Percentiles rank a stretch among this genome's conserved stretches.
Evolutionary conservation across 2,329 filamentous ascomycete genomes (phyloP).

Genomic region (Xylaria polymorpha): DNA sequence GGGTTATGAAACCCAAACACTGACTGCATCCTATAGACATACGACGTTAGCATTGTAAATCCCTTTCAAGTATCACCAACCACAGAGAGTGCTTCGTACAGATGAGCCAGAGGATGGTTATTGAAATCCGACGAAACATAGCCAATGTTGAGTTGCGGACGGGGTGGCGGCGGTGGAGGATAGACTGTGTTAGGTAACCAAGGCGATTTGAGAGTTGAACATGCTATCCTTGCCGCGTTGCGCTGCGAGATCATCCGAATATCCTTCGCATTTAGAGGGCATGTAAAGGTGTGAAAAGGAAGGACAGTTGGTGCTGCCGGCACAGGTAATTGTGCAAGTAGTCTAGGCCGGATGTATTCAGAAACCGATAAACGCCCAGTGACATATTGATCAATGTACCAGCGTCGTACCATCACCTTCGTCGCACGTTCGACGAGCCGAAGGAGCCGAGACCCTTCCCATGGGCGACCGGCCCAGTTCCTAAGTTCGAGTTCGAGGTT

Average conservation of each 20-base stretch:
- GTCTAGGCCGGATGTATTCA: conserved; percentile 76
- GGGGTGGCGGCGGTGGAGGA: conserved; percentile 84
- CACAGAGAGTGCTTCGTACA: conserved; percentile 61
- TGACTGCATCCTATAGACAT: conserved; percentile 81
- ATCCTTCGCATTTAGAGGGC: conserved; percentile 88
- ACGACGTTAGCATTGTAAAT: conserved; percentile 13
- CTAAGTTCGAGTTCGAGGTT: conserved; percentile 57
- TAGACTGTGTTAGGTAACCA: conserved; percentile 89
- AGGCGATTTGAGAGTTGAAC: conserved; percentile 83
- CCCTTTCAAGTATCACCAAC: background rate
- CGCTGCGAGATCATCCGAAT: conserved; percentile 94
- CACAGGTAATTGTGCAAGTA: conserved; percentile 78
- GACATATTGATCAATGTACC: conserved; percentile 87
- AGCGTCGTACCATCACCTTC: conserved; percentile 81
- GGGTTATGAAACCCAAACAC: conserved; percentile 92
- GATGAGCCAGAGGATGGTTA: conserved; percentile 93
- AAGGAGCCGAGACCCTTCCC: conserved; percentile 89
- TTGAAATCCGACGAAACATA: conserved; percentile 99
- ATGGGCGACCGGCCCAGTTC: conserved; percentile 78
- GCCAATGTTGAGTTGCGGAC: conserved; percentile 86
- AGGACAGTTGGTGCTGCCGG: conserved; percentile 93
- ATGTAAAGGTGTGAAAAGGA: conserved; percentile 98
- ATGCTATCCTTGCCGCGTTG: conserved; percentile 92
- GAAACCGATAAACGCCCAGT: conserved; percentile 65
- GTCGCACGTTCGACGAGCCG: conserved; percentile 86